Evolutionary conservation across 371 early-diverging fungal species (phyloP), one percentile per base, ranked within the genome.

Genomic region (Rhizopus microsporus): DNA sequence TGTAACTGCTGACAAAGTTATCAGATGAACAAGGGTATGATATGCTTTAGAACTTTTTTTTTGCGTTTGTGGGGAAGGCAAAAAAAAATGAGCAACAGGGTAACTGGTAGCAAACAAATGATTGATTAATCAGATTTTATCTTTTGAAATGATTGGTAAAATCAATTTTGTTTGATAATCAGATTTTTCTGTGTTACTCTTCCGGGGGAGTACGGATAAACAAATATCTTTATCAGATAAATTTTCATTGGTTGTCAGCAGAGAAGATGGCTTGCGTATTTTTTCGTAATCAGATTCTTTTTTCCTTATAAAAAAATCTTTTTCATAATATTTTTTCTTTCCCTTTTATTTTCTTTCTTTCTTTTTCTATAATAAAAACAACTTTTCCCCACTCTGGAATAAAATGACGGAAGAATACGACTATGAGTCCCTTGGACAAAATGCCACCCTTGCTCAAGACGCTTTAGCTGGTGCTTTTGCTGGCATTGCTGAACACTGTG

Each of bases 401-500:
- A 54, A 56, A 52, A 69, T 69, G 69, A 51, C 60, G 33, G 75
- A 69, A 51, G 89, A 88, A 17, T 74, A 75, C 53, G 96, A 95
- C 67, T 96, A 94, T 72, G 96, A 96, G 77, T 76, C 88, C 46
- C 82, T 96, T 51, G 93, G 94, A n/a, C 80, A 75, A n/a, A 85
- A 83, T 35, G 77, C 91, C 8, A 74, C 88, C 5, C 67, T 93
- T 31, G 59, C 80, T 31, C 86, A 89, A 55, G 89, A 95, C 64
- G 69, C 94, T 66, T 66, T 90, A 48, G 96, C 96, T 3, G 97
- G 97, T 31, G 95, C 96, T 2, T 75, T 94, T 12, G 97, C 97
- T 16, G 97, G 97, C 57, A 94, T 97, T 61, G 90, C 91, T 48
- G 97, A 97, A 71, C 97, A 97, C 68, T 83, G 89, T 43, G 84